Evolutionary conservation across 2,329 filamentous ascomycete species (phyloP), one percentile per base, ranked within the genome.

Genomic region (Colletotrichum sp.): DNA sequence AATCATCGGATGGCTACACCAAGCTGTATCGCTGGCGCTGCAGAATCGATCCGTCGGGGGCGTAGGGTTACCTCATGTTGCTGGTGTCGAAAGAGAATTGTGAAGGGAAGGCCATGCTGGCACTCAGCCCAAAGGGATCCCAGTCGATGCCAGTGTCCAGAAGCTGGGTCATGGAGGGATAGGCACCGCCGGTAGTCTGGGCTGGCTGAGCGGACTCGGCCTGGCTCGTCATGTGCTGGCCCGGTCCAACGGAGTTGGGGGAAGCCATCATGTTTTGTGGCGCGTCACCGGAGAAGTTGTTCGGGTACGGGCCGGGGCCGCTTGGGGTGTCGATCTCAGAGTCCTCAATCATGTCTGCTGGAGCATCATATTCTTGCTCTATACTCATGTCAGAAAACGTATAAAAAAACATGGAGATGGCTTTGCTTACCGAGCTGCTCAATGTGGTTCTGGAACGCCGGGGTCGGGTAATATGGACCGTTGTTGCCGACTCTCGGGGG

Each of bases 361-460:
- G 95, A 71, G 95, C 94, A 84, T 98, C 96, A 87, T 98, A 99
- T 89, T 99, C 96, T 90, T 98, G 96, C 88, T 99, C 96, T 98
- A 88, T 89, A 90, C 82, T 88, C 86, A 92, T 85, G 87, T 52
- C 13, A 52, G 84, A 89, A 91, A 94, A 88, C 93, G 90, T 8
- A 28, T 28, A 92, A 92, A 92, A 92, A 90, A 89, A 92, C 89
- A 89, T 63, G 90, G 90, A 92, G 84, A 91, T n/a, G 39, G 89
- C 87, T 90, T 89, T 88, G 89, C 96, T 95, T 95, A 94, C 96
- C 96, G 85, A 99, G 92, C 89, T 98, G 95, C 86, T 98, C 95
- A 86, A 98, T 96, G 85, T 98, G 96, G 84, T 95, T 97, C 83
- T 98, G 95, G 86, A 98, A 98, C 3, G 88, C 87, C 21, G 95